phyloP scores from a whole-genome alignment of 2,329 filamentous ascomycete genomes.

The Botryotinia narcissicola region DNA sequence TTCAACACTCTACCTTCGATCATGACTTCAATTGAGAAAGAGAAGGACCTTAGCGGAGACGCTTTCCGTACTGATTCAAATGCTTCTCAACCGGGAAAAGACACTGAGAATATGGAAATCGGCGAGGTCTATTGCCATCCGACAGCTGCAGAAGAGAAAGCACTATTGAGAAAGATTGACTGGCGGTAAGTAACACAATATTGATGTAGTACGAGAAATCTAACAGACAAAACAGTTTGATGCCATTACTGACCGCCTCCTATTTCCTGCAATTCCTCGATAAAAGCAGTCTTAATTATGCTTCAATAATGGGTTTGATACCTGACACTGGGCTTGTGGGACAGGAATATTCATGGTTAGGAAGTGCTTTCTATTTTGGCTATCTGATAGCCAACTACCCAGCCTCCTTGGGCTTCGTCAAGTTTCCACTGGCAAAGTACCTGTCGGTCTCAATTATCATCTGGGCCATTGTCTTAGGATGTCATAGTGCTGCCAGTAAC shows the following conservation, averaged over 20 bases:
- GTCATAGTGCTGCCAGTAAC: slow-evolving; percentile 23
- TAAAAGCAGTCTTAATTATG: slow-evolving; percentile 18
- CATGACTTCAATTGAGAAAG: neutral
- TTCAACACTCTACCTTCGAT: neutral
- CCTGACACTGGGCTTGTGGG: slow-evolving; percentile 42
- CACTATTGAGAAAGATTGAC: slow-evolving; percentile 2
- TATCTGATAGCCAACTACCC: slow-evolving; percentile 29
- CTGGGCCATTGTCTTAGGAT: slow-evolving; percentile 54
- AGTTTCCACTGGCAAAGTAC: slow-evolving; percentile 56
- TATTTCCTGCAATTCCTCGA: slow-evolving; percentile 17
- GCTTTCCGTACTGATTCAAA: neutral
- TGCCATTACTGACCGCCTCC: slow-evolving; percentile 10
- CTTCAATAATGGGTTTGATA: slow-evolving; percentile 49
- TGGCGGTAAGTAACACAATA: neutral
- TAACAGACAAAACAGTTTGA: slow-evolving; percentile 2
- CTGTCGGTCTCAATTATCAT: slow-evolving; percentile 59
- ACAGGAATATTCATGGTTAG: slow-evolving; percentile 48
- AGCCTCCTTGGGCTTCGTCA: slow-evolving; percentile 27
- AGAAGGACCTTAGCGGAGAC: neutral
- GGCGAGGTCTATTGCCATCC: neutral
- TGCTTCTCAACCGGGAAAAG: neutral
- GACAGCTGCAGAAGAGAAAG: neutral
- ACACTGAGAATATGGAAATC: neutral
- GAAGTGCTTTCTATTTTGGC: slow-evolving; percentile 47
- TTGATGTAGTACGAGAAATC: neutral